These are phyloP conservation scores for Pestalotiopsis fici DNA, from an alignment of 2,329 filamentous ascomycete genomes.

Conservation along the genomic window DNA sequence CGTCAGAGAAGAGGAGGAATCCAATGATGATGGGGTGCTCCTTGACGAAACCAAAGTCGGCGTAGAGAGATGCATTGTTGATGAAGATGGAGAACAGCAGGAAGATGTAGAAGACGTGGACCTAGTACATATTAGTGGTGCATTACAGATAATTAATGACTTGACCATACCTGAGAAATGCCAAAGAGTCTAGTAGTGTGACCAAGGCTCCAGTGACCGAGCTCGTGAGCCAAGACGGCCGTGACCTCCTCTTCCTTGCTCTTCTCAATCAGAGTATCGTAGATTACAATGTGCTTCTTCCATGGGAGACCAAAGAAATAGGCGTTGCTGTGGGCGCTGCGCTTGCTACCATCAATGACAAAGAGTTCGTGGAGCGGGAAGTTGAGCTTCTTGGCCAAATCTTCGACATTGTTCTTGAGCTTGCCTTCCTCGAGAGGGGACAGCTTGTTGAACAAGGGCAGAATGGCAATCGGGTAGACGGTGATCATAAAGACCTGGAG, in stretches of 20 bases:
- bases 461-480: slow-evolving; percentile 90
- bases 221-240: slow-evolving; percentile 90
- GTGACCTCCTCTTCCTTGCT: slow-evolving; percentile 89
- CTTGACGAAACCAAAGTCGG: slow-evolving; percentile 83
- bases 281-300: slow-evolving; percentile 99
- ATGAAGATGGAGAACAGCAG: slow-evolving; percentile 96
- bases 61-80: slow-evolving; percentile 89
- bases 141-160: neutral
- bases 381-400: slow-evolving; percentile 77
- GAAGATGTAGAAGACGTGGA: slow-evolving; percentile 96
- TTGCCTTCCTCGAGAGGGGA: slow-evolving; percentile 85
- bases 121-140: slow-evolving; percentile 50
- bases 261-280: slow-evolving; percentile 96
- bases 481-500: slow-evolving; percentile 95
- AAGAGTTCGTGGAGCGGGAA: slow-evolving; percentile 93
- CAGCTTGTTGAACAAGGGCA: slow-evolving; percentile 97
- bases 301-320: slow-evolving; percentile 98
- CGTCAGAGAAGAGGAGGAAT: slow-evolving; percentile 96
- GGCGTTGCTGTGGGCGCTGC: slow-evolving; percentile 85
- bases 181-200: slow-evolving; percentile 91
- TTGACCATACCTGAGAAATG: slow-evolving; percentile 70
- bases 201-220: slow-evolving; percentile 95
- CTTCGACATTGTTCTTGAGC: slow-evolving; percentile 86
- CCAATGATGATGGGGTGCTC: slow-evolving; percentile 93
- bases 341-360: slow-evolving; percentile 91